phyloP scores from a whole-genome alignment of 805 yeast species.

The Barnettozyma salicaria region DNA sequence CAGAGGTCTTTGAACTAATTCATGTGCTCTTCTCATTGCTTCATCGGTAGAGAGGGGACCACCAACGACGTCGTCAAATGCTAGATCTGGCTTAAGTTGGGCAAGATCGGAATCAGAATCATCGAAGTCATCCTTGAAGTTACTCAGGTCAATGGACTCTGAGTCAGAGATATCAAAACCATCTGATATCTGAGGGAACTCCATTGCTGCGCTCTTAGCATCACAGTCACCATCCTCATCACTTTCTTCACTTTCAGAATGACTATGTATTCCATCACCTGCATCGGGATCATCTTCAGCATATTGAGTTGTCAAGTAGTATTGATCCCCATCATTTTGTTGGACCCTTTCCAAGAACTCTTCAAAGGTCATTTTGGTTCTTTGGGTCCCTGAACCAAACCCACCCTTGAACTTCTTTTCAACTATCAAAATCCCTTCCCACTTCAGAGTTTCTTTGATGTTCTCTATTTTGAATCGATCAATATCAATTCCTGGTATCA shows the following conservation, averaged over 20 bases:
- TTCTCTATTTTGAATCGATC: slow-evolving; percentile 30
- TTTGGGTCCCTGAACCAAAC: slow-evolving; percentile 57
- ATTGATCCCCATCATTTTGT: slow-evolving; percentile 38
- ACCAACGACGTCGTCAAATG: slow-evolving; percentile 15
- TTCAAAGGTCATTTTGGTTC: slow-evolving; percentile 44
- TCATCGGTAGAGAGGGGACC: slow-evolving; percentile 29
- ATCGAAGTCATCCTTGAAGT: slow-evolving; percentile 46
- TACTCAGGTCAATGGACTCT: slow-evolving; percentile 38
- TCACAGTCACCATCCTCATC: slow-evolving; percentile 16
- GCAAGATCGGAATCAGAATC: slow-evolving; percentile 24
- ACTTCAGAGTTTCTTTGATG: slow-evolving; percentile 34
- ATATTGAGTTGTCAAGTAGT: slow-evolving; percentile 70
- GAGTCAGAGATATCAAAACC: slow-evolving; percentile 29
- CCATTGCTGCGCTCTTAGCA: slow-evolving; percentile 13
- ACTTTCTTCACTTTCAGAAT: slow-evolving; percentile 15
- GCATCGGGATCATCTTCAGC: slow-evolving; percentile 37
- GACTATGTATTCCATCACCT: background rate
- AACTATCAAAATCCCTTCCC: slow-evolving; percentile 40
- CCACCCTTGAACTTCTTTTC: slow-evolving; percentile 57
- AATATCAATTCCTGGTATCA: slow-evolving; percentile 30
- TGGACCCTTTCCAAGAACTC: slow-evolving; percentile 41
- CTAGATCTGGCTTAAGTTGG: slow-evolving; percentile 13
- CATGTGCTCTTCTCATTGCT: slow-evolving; percentile 38
- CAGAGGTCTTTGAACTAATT: slow-evolving; percentile 58
- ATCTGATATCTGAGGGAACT: slow-evolving; percentile 6